phyloP scores from a whole-genome alignment of 2,329 filamentous ascomycete genomes.

The Monilinia vaccinii-corymbosi region DNA sequence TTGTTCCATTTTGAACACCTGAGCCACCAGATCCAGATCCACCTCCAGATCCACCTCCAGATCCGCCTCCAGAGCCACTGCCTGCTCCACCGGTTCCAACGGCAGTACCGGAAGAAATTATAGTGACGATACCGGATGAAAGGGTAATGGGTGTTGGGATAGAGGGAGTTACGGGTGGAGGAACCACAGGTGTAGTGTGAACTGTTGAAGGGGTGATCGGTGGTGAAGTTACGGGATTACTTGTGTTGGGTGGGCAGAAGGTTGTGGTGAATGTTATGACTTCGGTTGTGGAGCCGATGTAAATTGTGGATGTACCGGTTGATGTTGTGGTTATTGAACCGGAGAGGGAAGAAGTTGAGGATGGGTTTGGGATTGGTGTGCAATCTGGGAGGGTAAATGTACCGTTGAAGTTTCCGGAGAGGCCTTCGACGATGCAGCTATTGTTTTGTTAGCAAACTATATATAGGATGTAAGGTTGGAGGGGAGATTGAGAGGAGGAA shows the following conservation, averaged over 20 bases:
- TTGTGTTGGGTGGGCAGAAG: background rate
- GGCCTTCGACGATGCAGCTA: constrained; percentile 37
- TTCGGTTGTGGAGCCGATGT: constrained; percentile 15
- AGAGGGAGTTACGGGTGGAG: constrained; percentile 14
- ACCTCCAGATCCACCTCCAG: background rate
- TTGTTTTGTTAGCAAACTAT: background rate
- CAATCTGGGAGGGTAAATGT: constrained; percentile 32
- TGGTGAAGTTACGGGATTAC: background rate
- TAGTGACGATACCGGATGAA: background rate
- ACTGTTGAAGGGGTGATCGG: constrained; percentile 10
- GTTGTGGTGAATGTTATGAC: constrained; percentile 13
- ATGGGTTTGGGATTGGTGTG: constrained; percentile 11
- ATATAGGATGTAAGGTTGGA: too few relatives aligned
- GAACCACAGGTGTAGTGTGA: background rate
- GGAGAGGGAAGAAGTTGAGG: constrained; percentile 13
- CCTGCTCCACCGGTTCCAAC: constrained; percentile 2
- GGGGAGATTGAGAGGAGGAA: background rate
- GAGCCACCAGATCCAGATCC: background rate
- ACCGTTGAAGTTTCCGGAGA: constrained; percentile 27
- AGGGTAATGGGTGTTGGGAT: background rate
- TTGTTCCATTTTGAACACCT: background rate
- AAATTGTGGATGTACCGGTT: constrained; percentile 13
- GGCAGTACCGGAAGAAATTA: background rate
- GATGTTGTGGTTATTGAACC: constrained; percentile 17
- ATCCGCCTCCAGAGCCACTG: background rate